Percentiles rank a stretch among this genome's conserved stretches.
These are phyloP conservation scores for Ceratobasidium papillatum DNA, from an alignment of 1,284 basidiomycete genomes.

Conservation along the genomic window DNA sequence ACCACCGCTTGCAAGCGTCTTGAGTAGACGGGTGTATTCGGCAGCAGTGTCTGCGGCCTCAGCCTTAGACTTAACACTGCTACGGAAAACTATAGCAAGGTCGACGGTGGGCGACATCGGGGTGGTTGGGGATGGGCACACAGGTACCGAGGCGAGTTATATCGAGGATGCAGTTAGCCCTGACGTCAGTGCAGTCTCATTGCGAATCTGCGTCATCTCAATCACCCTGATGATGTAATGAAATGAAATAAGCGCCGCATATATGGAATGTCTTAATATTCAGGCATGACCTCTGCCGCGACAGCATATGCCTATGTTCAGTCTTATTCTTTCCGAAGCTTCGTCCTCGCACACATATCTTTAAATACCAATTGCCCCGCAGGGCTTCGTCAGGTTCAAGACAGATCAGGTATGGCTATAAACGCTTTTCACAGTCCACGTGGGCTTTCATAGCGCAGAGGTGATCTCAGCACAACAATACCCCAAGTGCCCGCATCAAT, in stretches of 20 bases:
- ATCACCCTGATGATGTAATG: background rate
- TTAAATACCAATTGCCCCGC: too few species aligned
- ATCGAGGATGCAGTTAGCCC: conserved; percentile 7
- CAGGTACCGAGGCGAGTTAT: background rate
- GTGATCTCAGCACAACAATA: too few species aligned
- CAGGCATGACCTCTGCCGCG: too few species aligned
- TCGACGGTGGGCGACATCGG: conserved; percentile 64
- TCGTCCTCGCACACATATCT: too few species aligned
- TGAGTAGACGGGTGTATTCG: conserved; percentile 73
- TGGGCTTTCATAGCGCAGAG: too few species aligned
- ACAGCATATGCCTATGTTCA: too few species aligned
- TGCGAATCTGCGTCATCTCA: background rate
- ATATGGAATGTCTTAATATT: background rate
- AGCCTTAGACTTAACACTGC: conserved; percentile 63
- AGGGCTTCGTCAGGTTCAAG: too few species aligned
- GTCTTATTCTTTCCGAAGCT: too few species aligned
- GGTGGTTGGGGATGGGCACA: background rate
- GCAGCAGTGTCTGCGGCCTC: conserved; percentile 69
- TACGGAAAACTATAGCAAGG: conserved; percentile 73
- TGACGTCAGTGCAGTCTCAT: conserved; percentile 21
- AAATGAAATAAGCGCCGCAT: background rate
- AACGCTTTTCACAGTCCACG: too few species aligned
- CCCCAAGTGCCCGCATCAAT: too few species aligned
- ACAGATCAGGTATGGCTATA: too few species aligned
- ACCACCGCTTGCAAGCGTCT: conserved; percentile 66